A percentile compares a stretch with the other conserved stretches of the same genome.
Evolutionary conservation across 2,329 filamentous ascomycete species (phyloP).

Genomic region (Amphichorda felina): DNA sequence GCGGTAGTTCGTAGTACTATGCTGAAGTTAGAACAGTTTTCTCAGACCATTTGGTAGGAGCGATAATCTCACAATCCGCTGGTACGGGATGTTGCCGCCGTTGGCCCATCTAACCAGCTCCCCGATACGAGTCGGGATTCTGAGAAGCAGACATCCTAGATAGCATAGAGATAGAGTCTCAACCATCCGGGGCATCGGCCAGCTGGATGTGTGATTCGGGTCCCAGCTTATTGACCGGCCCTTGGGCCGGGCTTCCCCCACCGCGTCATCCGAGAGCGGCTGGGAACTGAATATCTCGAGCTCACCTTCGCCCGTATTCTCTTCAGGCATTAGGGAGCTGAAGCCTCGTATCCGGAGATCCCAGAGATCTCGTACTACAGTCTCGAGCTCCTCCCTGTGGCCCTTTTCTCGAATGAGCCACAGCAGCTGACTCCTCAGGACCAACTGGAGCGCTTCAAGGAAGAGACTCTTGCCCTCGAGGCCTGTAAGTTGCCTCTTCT

Average conservation of each 20-base stretch:
- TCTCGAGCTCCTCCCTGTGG: constrained; percentile 64
- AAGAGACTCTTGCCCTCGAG: constrained; percentile 64
- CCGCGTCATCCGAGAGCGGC: constrained; percentile 9
- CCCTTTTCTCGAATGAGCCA: constrained; percentile 59
- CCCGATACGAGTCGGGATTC: constrained; percentile 62
- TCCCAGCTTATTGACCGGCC: constrained; percentile 6
- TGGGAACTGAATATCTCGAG: constrained; percentile 25
- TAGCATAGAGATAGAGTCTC: constrained; percentile 75
- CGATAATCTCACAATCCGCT: constrained; percentile 47
- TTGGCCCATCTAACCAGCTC: constrained; percentile 61
- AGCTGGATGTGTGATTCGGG: constrained; percentile 29
- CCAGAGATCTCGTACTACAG: constrained; percentile 76
- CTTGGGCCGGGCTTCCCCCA: background rate
- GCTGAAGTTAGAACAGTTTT: background rate
- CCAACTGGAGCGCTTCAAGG: constrained; percentile 71
- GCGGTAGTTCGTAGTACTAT: constrained; percentile 45
- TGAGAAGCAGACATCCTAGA: constrained; percentile 61
- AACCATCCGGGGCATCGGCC: constrained; percentile 53
- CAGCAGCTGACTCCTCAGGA: constrained; percentile 69
- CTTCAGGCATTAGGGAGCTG: constrained; percentile 20
- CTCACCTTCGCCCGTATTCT: constrained; percentile 7
- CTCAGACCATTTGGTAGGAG: background rate
- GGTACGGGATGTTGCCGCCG: constrained; percentile 58
- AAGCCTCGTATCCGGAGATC: constrained; percentile 47
- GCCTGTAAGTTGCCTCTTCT: constrained; percentile 48